Evolutionary conservation across 108 stramenopile species (phyloP).

Genomic region (Skeletonema marinoi): DNA sequence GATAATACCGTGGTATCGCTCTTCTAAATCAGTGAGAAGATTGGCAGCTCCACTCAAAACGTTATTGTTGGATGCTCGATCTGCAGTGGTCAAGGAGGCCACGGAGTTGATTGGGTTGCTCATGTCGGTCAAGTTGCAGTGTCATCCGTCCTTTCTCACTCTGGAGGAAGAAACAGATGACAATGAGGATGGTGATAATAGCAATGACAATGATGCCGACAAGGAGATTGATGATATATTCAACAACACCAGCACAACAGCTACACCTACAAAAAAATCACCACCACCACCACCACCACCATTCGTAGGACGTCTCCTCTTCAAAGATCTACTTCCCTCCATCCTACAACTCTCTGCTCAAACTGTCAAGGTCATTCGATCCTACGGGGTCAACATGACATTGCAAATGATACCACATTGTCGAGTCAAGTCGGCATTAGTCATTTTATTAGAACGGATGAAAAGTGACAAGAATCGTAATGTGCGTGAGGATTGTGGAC

Average conservation of each 20-base stretch:
- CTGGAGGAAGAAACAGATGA: no score
- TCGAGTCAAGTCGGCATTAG: slow-evolving; percentile 75
- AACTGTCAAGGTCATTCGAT: slow-evolving; percentile 80
- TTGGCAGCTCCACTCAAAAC: slow-evolving; percentile 55
- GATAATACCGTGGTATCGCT: slow-evolving; percentile 66
- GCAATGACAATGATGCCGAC: neutral
- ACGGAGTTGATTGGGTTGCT: slow-evolving; percentile 57
- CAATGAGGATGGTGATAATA: slow-evolving; percentile 25
- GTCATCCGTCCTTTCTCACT: slow-evolving; percentile 15
- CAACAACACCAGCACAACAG: no score
- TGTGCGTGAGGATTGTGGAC: slow-evolving; percentile 79
- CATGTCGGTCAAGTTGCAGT: slow-evolving; percentile 41
- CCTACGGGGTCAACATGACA: slow-evolving; percentile 63
- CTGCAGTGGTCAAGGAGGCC: slow-evolving; percentile 78
- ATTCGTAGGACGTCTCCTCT: slow-evolving; percentile 50
- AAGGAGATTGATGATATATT: neutral
- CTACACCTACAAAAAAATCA: neutral
- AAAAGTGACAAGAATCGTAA: slow-evolving; percentile 70
- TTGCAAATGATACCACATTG: slow-evolving; percentile 54
- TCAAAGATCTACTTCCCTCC: slow-evolving; percentile 75
- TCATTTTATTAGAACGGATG: slow-evolving; percentile 68
- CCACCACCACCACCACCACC: slow-evolving; percentile 24
- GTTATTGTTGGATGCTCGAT: slow-evolving; percentile 72
- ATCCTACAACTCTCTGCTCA: slow-evolving; percentile 73
- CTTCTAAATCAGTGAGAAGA: slow-evolving; percentile 64